Percentiles rank a stretch among this genome's conserved stretches.
phyloP scores from a whole-genome alignment of 108 stramenopile species.

The Hondaea fermentalgiana region DNA sequence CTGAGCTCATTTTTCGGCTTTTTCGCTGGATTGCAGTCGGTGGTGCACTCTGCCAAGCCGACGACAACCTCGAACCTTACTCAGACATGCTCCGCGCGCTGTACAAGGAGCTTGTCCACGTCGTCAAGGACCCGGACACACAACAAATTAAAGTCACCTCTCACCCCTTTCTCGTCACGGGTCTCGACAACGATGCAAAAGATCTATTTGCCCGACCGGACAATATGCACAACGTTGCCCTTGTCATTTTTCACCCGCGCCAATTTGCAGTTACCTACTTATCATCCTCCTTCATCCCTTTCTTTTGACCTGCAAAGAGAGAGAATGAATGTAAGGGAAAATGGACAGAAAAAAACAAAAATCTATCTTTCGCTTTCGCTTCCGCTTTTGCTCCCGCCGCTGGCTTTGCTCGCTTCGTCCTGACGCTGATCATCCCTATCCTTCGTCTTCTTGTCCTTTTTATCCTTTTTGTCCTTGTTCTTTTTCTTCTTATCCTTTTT shows the following conservation, averaged over 20 bases:
- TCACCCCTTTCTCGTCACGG: not conserved
- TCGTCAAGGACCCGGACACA: not conserved
- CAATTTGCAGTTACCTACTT: not conserved
- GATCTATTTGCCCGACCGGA: not conserved
- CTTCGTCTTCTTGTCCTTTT: not conserved
- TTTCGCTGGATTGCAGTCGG: constrained; percentile 20
- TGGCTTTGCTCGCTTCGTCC: not conserved
- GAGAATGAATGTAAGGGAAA: not conserved
- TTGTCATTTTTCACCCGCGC: not conserved
- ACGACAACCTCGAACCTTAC: not conserved
- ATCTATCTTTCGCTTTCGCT: not conserved
- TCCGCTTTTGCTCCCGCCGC: not conserved
- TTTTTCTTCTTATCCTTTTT: not conserved
- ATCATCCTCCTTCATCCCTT: not conserved
- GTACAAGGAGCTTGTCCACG: constrained; percentile 3
- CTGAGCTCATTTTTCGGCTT: not conserved
- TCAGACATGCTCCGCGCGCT: not conserved
- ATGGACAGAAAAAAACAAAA: too few species aligned
- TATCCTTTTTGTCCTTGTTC: not conserved
- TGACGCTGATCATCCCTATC: not conserved
- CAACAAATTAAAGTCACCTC: not conserved
- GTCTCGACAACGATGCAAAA: not conserved
- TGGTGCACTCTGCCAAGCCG: constrained; percentile 17
- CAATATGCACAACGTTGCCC: not conserved
- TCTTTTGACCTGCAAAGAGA: not conserved